A percentile compares a stretch with the other conserved stretches of the same genome.
Evolutionary conservation across 352 stramenopile genomes (phyloP).

Genomic region (Pythium chondricola): DNA sequence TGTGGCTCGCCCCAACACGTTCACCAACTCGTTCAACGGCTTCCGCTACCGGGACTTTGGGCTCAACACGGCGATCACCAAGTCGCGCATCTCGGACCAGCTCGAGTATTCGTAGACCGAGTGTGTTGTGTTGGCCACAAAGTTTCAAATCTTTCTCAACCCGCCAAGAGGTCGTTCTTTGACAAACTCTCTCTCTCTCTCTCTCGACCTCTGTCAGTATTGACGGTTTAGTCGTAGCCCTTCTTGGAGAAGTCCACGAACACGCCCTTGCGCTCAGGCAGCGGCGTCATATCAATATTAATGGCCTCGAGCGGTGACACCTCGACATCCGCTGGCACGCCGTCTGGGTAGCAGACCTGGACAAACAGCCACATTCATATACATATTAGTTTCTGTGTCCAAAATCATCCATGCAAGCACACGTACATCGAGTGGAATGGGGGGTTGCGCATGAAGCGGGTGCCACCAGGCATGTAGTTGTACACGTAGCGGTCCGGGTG

Average conservation of each 20-base stretch:
- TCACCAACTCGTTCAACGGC: slow-evolving; percentile 83
- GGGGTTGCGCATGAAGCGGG: slow-evolving; percentile 99
- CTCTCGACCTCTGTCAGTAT: neutral
- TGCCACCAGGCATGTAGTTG: slow-evolving; percentile 97
- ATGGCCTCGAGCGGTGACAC: slow-evolving; percentile 78
- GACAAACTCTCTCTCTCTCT: slow-evolving; percentile 10
- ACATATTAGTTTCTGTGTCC: neutral
- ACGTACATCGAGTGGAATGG: slow-evolving; percentile 90
- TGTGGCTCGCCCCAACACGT: slow-evolving; percentile 56
- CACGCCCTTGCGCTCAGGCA: slow-evolving; percentile 57
- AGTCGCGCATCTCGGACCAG: slow-evolving; percentile 74
- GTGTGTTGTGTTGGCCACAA: neutral
- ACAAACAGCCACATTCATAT: neutral
- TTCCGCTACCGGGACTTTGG: slow-evolving; percentile 82
- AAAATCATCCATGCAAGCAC: neutral
- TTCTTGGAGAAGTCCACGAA: slow-evolving; percentile 88
- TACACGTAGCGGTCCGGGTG: slow-evolving; percentile 97
- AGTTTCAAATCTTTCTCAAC: neutral
- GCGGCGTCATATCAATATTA: slow-evolving; percentile 85
- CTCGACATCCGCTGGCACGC: slow-evolving; percentile 80
- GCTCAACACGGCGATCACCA: slow-evolving; percentile 74
- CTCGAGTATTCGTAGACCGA: slow-evolving; percentile 45
- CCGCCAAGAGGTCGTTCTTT: too few species aligned
- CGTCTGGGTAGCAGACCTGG: slow-evolving; percentile 85
- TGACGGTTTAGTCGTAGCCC: slow-evolving; percentile 61